Evolutionary conservation across 768 basidiomycete species (phyloP).

Genomic region (Pleurotus ostreatus): DNA sequence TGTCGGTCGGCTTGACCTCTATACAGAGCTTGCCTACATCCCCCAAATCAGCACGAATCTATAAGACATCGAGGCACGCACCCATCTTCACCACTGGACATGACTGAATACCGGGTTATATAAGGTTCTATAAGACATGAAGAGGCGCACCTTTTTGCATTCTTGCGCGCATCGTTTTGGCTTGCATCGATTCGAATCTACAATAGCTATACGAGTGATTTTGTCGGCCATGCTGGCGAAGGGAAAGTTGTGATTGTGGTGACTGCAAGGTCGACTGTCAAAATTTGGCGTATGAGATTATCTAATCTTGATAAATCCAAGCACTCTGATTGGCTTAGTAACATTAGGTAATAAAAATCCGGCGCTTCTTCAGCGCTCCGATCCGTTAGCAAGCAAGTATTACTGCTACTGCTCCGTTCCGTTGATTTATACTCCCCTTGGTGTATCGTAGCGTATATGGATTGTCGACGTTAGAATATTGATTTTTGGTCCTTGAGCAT

Average conservation of each 20-base stretch:
- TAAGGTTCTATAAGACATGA: neutral
- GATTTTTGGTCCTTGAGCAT: too few relatives aligned
- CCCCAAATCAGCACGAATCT: slow-evolving; percentile 1
- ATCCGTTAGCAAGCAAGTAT: too few relatives aligned
- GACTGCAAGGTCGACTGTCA: neutral
- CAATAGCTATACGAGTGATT: slow-evolving; percentile 97
- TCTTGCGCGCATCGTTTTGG: slow-evolving; percentile 97
- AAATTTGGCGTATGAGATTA: slow-evolving; percentile 3
- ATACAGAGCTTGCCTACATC: slow-evolving; percentile 90
- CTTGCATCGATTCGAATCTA: slow-evolving; percentile 89
- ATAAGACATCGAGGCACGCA: slow-evolving; percentile 25
- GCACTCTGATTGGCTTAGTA: slow-evolving; percentile 8
- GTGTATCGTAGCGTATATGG: too few relatives aligned
- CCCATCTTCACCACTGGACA: slow-evolving; percentile 99
- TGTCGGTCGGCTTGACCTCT: slow-evolving; percentile 93
- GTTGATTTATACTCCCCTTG: too few relatives aligned
- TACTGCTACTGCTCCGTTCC: too few relatives aligned
- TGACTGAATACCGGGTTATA: slow-evolving; percentile 41
- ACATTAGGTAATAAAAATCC: too few relatives aligned
- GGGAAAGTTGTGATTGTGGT: slow-evolving; percentile 12
- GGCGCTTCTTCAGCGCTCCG: too few relatives aligned
- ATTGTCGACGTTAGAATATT: too few relatives aligned
- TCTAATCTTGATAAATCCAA: slow-evolving; percentile 2
- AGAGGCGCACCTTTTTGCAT: slow-evolving; percentile 80
- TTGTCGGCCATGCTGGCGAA: slow-evolving; percentile 73